Percentiles rank a stretch among this genome's conserved stretches.
Evolutionary conservation across 83 land plant genomes (phyloP).

Genomic region (Thuja plicata): DNA sequence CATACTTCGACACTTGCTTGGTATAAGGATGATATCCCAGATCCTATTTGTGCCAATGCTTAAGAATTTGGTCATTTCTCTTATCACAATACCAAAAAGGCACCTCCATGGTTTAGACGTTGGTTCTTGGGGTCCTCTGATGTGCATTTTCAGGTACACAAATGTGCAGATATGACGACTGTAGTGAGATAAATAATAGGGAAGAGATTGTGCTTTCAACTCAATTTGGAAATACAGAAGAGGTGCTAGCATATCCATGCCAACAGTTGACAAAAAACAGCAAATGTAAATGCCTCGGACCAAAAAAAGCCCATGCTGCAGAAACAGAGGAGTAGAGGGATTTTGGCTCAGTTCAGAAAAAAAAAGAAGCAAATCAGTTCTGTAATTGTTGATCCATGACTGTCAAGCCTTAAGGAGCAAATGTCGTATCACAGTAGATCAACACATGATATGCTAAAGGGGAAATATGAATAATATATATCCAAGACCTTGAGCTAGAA

Average conservation of each 20-base stretch:
- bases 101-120: neutral
- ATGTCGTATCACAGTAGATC: too few species aligned
- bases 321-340: neutral
- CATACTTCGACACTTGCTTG: neutral
- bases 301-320: neutral
- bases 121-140: neutral
- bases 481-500: too few species aligned
- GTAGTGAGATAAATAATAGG: neutral
- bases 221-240: neutral
- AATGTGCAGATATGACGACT: neutral
- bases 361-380: neutral
- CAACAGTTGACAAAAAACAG: neutral
- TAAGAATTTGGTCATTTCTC: too few species aligned
- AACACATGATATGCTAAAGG: too few species aligned
- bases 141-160: neutral
- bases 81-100: neutral
- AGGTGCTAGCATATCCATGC: too few species aligned
- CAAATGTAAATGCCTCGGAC: neutral
- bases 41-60: too few species aligned
- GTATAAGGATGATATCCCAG: neutral
- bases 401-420: too few species aligned
- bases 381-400: neutral
- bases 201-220: neutral
- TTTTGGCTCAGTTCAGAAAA: neutral
- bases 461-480: too few species aligned